Conservation (phyloP, 1,284 basidiomycete genomes). For the Malassezia psittaci region DNA sequence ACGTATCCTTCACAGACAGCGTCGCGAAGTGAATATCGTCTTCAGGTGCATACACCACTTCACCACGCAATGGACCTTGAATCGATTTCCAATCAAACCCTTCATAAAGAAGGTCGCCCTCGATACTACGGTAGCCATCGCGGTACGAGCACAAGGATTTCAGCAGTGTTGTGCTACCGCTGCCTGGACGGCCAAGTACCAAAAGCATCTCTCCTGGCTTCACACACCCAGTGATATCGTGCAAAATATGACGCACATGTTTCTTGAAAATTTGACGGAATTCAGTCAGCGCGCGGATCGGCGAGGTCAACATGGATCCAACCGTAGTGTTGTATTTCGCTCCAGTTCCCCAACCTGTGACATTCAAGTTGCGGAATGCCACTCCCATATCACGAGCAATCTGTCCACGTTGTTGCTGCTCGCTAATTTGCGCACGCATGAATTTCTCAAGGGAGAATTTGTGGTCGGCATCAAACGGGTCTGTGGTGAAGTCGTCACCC, state of each 20-base stretch:
- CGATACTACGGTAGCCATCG: conserved; percentile 33
- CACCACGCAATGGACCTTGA: conserved; percentile 26
- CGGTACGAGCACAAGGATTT: conserved; percentile 38
- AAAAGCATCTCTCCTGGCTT: conserved; percentile 43
- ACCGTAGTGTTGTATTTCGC: conserved; percentile 23
- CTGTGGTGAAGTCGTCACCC: background rate
- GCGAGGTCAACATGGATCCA: conserved; percentile 23
- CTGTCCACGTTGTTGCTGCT: conserved; percentile 23
- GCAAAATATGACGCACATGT: conserved; percentile 30
- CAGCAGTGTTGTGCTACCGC: conserved; percentile 36
- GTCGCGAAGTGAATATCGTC: conserved; percentile 33
- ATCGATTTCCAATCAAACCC: conserved; percentile 31
- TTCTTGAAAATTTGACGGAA: conserved; percentile 20
- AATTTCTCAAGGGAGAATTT: conserved; percentile 47
- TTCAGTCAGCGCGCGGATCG: conserved; percentile 18
- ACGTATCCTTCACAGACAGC: conserved; percentile 29
- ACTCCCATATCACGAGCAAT: conserved; percentile 23
- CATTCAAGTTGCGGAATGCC: conserved; percentile 24
- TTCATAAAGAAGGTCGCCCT: conserved; percentile 26
- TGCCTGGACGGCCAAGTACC: conserved; percentile 38
- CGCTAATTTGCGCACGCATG: conserved; percentile 32
- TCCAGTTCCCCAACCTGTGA: conserved; percentile 30
- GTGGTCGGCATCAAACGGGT: conserved; percentile 19
- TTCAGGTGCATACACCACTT: conserved; percentile 31
- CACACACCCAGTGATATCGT: conserved; percentile 30